A percentile compares a stretch with the other conserved stretches of the same genome.
These are phyloP conservation scores for Chlamydomonas sp. DNA, from an alignment of 139 green algal genomes.

Conservation along the genomic window DNA sequence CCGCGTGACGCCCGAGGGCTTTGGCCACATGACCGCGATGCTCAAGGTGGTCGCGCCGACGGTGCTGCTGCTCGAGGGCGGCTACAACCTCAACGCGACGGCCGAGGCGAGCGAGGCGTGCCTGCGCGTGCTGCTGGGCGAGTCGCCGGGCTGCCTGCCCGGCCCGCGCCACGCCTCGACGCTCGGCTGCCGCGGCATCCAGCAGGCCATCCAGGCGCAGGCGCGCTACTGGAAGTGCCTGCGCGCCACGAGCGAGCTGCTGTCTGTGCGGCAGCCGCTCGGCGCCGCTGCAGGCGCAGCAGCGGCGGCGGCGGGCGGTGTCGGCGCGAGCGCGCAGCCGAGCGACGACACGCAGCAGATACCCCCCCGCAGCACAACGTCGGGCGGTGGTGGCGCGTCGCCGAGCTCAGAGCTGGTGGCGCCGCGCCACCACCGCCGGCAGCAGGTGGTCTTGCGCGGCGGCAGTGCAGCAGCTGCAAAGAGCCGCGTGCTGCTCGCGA, in stretches of 20 bases:
- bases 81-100: conserved; percentile 67
- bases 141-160: conserved; percentile 32
- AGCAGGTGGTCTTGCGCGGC: not conserved
- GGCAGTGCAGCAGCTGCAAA: not conserved
- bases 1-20: conserved; percentile 54
- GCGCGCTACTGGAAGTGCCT: conserved; percentile 11
- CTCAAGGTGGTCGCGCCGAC: conserved; percentile 48
- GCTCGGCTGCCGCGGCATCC: not conserved
- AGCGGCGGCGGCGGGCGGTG: not conserved
- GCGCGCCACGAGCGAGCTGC: not conserved
- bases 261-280: not conserved
- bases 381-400: not conserved
- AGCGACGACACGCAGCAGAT: too few species aligned
- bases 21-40: conserved; percentile 52
- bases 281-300: not conserved
- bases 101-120: conserved; percentile 54
- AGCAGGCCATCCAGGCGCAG: conserved; percentile 9
- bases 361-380: too few species aligned
- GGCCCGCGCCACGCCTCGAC: not conserved
- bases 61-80: conserved; percentile 66
- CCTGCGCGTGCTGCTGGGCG: conserved; percentile 63
- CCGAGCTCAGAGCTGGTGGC: not conserved
- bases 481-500: not conserved
- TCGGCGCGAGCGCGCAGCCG: not conserved
- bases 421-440: too few species aligned